Base-by-base conservation (phyloP, 352 stramenopile genomes). In the Phytopythium oedochilum region DNA sequence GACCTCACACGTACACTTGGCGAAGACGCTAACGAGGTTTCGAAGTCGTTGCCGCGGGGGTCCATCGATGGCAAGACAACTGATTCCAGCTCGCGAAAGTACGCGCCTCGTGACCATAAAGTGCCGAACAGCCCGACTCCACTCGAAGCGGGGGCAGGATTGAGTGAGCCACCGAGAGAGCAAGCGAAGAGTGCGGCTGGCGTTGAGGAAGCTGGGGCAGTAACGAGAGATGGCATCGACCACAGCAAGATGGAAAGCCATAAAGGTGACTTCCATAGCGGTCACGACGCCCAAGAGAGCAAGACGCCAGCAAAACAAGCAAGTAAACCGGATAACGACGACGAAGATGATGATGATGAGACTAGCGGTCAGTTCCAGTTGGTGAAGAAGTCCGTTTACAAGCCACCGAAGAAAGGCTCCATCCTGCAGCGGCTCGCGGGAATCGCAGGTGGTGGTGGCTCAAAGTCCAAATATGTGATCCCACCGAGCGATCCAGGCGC, bases 351-450 rank as follows among this genome's bases (percentile, higher is more conserved):
- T 12, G 56, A 67, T 4, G 66, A 57, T 5, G 58, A 58, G 28
- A 47, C 34, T 9, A 56, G 59, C 28, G 47, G 26, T 2, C 64
- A 68, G 20, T 72, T 73, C 34, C 55, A 67, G 17, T 40, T 89
- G 26, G 77, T 89, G 18, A 80, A 74, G 46, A 89, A 89, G 50
- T 88, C 79, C 47, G 78, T 87, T 20, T 88, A 79, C 69, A 87
- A 84, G 39, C 63, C 79, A 20, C 73, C 71, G 10, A 68, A 69
- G 20, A 68, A 70, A 32, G 58, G 54, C 2, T 71, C 48, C 12
- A 42, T 75, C 57, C 29, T 75, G 1, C 63, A 57, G 54, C 63
- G 63, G 15, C 64, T 73, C 35, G 52, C 51, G 7, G 54, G 50
- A 57, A 51, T 54, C 9, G 18, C 59, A 3, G 34, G 40, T n/a